Evolutionary conservation across 495 filamentous ascomycete genomes (phyloP).

Genomic region (Annulohypoxylon moriforme): DNA sequence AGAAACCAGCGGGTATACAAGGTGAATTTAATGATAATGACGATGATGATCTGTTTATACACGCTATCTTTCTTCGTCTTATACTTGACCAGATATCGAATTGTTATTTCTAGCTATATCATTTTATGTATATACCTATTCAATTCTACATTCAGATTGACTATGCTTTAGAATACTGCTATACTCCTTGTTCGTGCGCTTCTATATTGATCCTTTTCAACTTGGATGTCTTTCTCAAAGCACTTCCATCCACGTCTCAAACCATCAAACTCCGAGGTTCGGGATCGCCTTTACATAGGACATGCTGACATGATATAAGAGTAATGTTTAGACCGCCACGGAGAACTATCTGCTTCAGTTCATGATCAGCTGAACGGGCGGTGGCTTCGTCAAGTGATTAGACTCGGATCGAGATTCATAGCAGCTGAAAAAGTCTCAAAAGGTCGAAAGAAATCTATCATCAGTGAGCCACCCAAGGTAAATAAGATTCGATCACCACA

Average conservation of each 20-base stretch:
- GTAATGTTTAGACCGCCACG: background rate
- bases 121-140: background rate
- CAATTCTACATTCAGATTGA: too few species aligned
- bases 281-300: background rate
- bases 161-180: too few species aligned
- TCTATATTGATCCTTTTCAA: too few species aligned
- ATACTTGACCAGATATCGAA: background rate
- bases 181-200: too few species aligned
- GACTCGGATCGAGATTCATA: background rate
- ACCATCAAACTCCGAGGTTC: background rate
- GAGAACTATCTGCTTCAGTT: background rate
- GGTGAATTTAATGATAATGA: slow-evolving; percentile 14
- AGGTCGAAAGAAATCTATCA: background rate
- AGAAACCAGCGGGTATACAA: background rate
- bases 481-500: background rate
- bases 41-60: slow-evolving; percentile 11
- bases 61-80: background rate
- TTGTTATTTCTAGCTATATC: background rate
- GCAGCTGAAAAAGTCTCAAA: background rate
- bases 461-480: background rate
- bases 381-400: background rate
- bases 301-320: background rate
- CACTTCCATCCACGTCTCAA: too few species aligned
- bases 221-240: too few species aligned
- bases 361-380: background rate